A percentile compares a stretch with the other conserved stretches of the same genome.
Evolutionary conservation across 768 basidiomycete genomes (phyloP).

Genomic region (Podaxis sp.): DNA sequence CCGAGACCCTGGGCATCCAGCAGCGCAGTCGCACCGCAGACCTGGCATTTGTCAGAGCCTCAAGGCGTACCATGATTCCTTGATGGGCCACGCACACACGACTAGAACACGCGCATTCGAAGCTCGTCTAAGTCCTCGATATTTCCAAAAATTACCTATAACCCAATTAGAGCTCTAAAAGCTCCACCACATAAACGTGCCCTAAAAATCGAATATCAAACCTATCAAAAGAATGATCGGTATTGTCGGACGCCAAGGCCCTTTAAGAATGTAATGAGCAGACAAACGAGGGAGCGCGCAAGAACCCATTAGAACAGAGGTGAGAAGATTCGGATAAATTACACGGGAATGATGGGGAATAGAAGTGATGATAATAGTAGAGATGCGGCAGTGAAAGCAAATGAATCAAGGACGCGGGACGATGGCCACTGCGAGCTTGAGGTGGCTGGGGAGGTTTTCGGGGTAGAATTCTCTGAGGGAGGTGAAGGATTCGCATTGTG

Average conservation of each 20-base stretch:
- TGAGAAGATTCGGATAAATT: background rate
- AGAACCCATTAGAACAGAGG: background rate
- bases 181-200: background rate
- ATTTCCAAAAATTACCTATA: background rate
- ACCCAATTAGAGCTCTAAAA: background rate
- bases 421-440: background rate
- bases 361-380: background rate
- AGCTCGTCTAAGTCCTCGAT: slow-evolving; percentile 3
- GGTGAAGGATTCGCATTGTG: slow-evolving; percentile 11
- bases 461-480: background rate
- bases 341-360: background rate
- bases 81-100: slow-evolving; percentile 6
- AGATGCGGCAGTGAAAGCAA: slow-evolving; percentile 6
- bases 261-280: background rate
- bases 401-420: slow-evolving; percentile 2
- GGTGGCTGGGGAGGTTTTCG: slow-evolving; percentile 3
- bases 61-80: background rate
- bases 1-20: background rate
- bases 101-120: slow-evolving; percentile 10
- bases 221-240: slow-evolving; percentile 3
- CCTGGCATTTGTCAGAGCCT: background rate
- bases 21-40: background rate
- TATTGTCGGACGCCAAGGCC: background rate
- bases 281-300: background rate
- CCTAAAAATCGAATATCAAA: background rate